Base-by-base conservation (phyloP, 2,329 filamentous ascomycete species). In the Colletotrichum caudatum region DNA sequence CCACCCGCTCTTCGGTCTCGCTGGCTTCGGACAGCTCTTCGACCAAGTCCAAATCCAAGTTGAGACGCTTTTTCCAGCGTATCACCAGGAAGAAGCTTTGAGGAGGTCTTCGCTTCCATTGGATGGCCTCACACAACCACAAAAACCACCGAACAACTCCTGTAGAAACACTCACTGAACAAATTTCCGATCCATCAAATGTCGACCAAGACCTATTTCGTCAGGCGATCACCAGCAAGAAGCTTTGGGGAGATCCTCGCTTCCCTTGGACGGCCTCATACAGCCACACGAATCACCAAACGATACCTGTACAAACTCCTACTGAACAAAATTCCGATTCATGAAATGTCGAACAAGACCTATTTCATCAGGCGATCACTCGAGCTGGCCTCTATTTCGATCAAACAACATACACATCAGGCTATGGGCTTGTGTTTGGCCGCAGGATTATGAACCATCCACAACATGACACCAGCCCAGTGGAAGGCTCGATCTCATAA, bases 31-130 rank as follows among this genome's bases (percentile, higher is more conserved):
- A 23, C 48, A 44, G 16, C 4, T 1, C 66, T n/a, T 59, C 44
- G 7, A 18, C 8, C 12, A 60, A 60, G 23, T 14, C 11, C 12
- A 54, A 39, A 11, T 61, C 54, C 20, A 70, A 35, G 12, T 16
- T 66, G 20, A 61, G 48, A 29, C 39, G 56, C 6, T 23, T 66
- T 50, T 39, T 70, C 11, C 54, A 41, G 26, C 56, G 39, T 5
- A 59, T 70, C 39, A 61, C 29, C 9, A 44, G 48, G 14, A 66
- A 53, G 23, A 53, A 26, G 33, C n/a, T 62, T 14, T 39, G 18
- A 48, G 16, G 33, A 9, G 18, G 6, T 14, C 16, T 5, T 39
- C 26, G 14, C 5, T n/a, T 50, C 26, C 20, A 18, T 26, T 39
- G 20, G 16, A 48, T n/a, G n/a, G 11, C 20, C 33, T 37, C 16